These are phyloP conservation scores for Pulveroboletus sp. DNA, from an alignment of 768 basidiomycete genomes.

Conservation along the genomic window DNA sequence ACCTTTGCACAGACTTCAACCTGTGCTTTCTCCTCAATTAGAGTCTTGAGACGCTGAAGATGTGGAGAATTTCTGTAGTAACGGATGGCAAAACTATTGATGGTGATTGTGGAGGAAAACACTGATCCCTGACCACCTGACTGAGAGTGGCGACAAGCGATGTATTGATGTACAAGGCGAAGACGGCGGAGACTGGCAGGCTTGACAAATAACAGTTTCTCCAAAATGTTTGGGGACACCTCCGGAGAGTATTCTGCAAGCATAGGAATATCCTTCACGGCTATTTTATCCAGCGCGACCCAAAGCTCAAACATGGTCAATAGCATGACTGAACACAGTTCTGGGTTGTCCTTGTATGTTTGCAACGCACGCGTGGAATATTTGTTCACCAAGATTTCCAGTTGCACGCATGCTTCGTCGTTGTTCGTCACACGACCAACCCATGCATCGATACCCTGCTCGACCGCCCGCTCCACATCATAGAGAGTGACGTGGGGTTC, in stretches of 20 bases:
- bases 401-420: slow-evolving; percentile 21
- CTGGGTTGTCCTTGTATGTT: slow-evolving; percentile 34
- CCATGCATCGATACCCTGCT: slow-evolving; percentile 33
- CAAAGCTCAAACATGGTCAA: slow-evolving; percentile 47
- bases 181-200: slow-evolving; percentile 28
- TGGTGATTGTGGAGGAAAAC: slow-evolving; percentile 26
- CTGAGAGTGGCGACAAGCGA: slow-evolving; percentile 26
- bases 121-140: slow-evolving; percentile 27
- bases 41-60: slow-evolving; percentile 20
- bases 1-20: slow-evolving; percentile 16
- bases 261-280: slow-evolving; percentile 35
- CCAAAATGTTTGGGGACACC: slow-evolving; percentile 35
- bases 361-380: slow-evolving; percentile 27
- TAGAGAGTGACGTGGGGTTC: slow-evolving; percentile 25
- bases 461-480: slow-evolving; percentile 38
- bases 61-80: slow-evolving; percentile 25
- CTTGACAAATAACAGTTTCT: slow-evolving; percentile 40
- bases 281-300: slow-evolving; percentile 43
- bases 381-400: slow-evolving; percentile 27
- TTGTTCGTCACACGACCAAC: slow-evolving; percentile 17
- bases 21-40: slow-evolving; percentile 31
- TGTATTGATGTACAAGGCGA: slow-evolving; percentile 25
- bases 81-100: slow-evolving; percentile 31
- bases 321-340: slow-evolving; percentile 38
- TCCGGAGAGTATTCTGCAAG: slow-evolving; percentile 46